A percentile compares a stretch with the other conserved stretches of the same genome.
phyloP scores from a whole-genome alignment of 1,284 basidiomycete species.

The Austroboletus niveus region DNA sequence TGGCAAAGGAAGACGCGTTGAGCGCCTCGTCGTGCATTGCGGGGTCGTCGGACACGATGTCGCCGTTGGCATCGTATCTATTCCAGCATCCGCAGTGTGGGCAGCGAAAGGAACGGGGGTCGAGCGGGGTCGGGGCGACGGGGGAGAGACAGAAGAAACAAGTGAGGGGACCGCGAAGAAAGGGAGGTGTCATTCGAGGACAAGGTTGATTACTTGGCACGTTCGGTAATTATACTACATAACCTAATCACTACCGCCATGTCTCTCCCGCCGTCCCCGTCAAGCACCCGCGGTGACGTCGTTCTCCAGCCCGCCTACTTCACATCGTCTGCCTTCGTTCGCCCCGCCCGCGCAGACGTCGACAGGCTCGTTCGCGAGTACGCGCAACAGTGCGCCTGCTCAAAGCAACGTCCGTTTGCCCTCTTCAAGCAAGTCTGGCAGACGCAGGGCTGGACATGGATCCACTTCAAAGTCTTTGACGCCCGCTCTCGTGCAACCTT shows the following conservation, averaged over 20 bases:
- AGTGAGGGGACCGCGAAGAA: constrained; percentile 37
- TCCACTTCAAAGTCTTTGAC: constrained; percentile 71
- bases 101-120: constrained; percentile 61
- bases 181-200: constrained; percentile 21
- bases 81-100: constrained; percentile 71
- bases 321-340: constrained; percentile 69
- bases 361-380: constrained; percentile 48
- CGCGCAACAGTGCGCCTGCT: constrained; percentile 41
- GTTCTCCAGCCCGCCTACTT: constrained; percentile 71
- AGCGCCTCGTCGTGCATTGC: constrained; percentile 80
- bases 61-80: constrained; percentile 63
- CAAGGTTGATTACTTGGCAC: too few species aligned
- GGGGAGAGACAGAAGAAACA: constrained; percentile 70
- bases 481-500: constrained; percentile 58
- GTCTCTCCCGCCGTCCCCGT: constrained; percentile 43
- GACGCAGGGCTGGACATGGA: constrained; percentile 66
- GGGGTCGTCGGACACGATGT: constrained; percentile 81
- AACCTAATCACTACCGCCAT: constrained; percentile 20
- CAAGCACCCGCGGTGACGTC: constrained; percentile 52
- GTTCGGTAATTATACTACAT: too few species aligned
- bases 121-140: constrained; percentile 40
- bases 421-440: constrained; percentile 69
- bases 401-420: constrained; percentile 48
- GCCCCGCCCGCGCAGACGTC: constrained; percentile 65
- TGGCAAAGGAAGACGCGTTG: constrained; percentile 70